These are phyloP conservation scores for Trametes sp. DNA, from an alignment of 1,284 basidiomycete genomes.

Conservation along the genomic window DNA sequence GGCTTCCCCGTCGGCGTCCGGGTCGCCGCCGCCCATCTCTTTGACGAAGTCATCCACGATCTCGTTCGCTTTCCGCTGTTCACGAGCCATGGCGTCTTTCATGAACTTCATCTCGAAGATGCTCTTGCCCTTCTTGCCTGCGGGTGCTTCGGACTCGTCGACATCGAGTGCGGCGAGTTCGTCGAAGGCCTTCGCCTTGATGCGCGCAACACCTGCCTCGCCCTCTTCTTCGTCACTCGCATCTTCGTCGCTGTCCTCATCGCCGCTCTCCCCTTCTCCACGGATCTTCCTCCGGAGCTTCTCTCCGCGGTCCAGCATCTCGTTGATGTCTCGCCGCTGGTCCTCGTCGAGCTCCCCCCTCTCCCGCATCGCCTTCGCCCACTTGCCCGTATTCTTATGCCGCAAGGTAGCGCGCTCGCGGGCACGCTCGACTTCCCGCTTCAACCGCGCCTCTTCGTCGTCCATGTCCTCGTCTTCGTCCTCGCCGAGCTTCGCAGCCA, in stretches of 20 bases:
- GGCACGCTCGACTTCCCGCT: constrained; percentile 82
- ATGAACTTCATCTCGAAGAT: constrained; percentile 96
- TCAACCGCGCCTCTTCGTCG: constrained; percentile 68
- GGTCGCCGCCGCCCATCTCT: constrained; percentile 60
- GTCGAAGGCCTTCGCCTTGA: constrained; percentile 76
- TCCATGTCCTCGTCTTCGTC: constrained; percentile 54
- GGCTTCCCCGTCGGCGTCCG: constrained; percentile 47
- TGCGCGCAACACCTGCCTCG: constrained; percentile 54
- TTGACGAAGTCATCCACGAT: constrained; percentile 75
- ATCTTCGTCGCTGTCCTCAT: constrained; percentile 56
- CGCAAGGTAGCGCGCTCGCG: constrained; percentile 86
- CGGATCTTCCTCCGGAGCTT: constrained; percentile 75
- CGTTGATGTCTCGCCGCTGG: constrained; percentile 76
- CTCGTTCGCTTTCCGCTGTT: constrained; percentile 62
- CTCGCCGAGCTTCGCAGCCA: constrained; percentile 61
- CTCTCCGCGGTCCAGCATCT: constrained; percentile 82
- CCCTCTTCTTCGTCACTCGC: constrained; percentile 52
- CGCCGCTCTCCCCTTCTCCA: constrained; percentile 57
- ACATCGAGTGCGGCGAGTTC: constrained; percentile 65
- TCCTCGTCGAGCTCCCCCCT: constrained; percentile 70
- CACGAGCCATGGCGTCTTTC: constrained; percentile 84
- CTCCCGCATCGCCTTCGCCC: constrained; percentile 75
- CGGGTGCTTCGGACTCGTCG: constrained; percentile 41
- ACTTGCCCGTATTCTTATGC: constrained; percentile 86
- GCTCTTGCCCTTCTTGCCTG: constrained; percentile 59